Evolutionary conservation across 805 yeast genomes (phyloP).

Genomic region (Candida insectorum): DNA sequence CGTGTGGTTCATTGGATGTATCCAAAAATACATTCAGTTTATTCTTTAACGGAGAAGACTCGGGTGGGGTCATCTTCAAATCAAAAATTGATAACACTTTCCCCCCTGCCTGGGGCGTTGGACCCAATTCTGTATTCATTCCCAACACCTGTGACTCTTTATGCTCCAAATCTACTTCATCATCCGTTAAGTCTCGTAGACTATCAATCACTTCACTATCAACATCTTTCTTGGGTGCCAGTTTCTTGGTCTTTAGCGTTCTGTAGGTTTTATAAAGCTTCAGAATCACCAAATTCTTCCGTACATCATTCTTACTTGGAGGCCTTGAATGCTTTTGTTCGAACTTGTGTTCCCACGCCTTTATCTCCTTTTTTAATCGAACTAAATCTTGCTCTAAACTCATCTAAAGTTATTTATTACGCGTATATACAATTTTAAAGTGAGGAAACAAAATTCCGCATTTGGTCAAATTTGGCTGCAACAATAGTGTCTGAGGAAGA

Average conservation of each 20-base stretch:
- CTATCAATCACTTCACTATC: too few relatives aligned
- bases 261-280: conserved; percentile 32
- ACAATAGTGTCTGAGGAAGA: not conserved
- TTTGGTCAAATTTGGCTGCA: conserved; percentile 5
- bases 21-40: conserved; percentile 4
- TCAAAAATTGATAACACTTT: conserved; percentile 73
- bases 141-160: not conserved
- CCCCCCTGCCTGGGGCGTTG: conserved; percentile 85
- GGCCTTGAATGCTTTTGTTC: conserved; percentile 21
- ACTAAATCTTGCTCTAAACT: conserved; percentile 7
- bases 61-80: conserved; percentile 42
- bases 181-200: not conserved
- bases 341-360: conserved; percentile 39
- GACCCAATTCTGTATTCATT: conserved; percentile 55
- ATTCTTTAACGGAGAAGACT: conserved; percentile 36
- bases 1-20: not conserved
- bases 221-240: not conserved
- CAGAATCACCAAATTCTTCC: conserved; percentile 23
- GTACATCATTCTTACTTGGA: conserved; percentile 35
- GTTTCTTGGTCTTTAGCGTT: conserved; percentile 11
- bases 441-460: conserved; percentile 7
- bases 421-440: conserved; percentile 7
- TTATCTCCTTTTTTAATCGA: conserved; percentile 27
- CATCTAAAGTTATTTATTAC: conserved; percentile 5
- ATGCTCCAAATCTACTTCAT: not conserved